phyloP scores from a whole-genome alignment of 305 asterid species.

The Fraxinus sp. region DNA sequence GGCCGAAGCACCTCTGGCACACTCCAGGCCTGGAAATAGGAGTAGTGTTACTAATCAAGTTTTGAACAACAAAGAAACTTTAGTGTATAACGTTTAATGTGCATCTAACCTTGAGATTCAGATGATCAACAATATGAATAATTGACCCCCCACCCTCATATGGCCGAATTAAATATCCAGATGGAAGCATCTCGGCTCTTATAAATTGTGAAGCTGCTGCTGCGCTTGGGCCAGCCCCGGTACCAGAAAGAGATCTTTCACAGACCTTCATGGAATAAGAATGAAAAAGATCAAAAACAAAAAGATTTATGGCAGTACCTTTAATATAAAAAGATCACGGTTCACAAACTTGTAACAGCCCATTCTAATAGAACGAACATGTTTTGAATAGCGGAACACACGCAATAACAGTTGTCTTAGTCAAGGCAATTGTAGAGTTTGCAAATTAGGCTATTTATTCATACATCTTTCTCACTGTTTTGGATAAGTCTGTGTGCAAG shows the following conservation, averaged over 20 bases:
- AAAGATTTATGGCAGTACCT: neutral
- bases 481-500: neutral
- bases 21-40: constrained; percentile 66
- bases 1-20: constrained; percentile 94
- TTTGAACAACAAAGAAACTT: neutral
- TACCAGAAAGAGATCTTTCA: constrained; percentile 88
- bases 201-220: constrained; percentile 74
- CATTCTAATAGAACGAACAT: neutral
- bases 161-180: constrained; percentile 82
- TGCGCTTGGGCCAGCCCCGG: constrained; percentile 78
- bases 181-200: constrained; percentile 83
- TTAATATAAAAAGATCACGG: neutral
- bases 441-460: neutral
- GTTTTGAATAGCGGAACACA: neutral
- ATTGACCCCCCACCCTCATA: constrained; percentile 97
- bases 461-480: neutral
- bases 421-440: neutral
- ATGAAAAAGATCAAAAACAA: neutral
- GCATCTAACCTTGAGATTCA: constrained; percentile 63
- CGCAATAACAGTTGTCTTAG: neutral
- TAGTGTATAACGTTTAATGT: neutral
- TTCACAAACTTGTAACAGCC: neutral
- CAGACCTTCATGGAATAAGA: constrained; percentile 49
- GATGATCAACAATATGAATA: constrained; percentile 88
- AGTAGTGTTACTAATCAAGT: constrained; percentile 7